Evolutionary conservation across 352 stramenopile genomes (phyloP).

Genomic region (Pythium aquatile): DNA sequence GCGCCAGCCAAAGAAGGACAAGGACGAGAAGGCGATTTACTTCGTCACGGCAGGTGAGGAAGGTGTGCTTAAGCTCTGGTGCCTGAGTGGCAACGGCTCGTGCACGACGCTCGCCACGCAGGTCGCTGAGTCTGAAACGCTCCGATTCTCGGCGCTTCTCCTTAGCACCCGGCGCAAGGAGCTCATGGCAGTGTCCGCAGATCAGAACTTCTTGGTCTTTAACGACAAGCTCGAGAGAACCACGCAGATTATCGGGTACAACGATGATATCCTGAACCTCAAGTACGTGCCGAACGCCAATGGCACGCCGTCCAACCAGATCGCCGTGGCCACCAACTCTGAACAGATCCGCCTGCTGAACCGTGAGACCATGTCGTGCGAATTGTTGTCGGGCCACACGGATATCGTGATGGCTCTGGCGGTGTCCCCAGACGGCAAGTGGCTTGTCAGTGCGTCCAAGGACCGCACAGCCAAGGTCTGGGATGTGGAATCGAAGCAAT

Average conservation of each 20-base stretch:
- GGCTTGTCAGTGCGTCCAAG: constrained; percentile 94
- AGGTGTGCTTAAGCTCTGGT: constrained; percentile 84
- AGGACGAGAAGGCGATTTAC: constrained; percentile 70
- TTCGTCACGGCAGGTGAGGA: constrained; percentile 94
- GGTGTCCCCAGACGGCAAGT: constrained; percentile 84
- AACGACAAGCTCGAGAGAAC: constrained; percentile 63
- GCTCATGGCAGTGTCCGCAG: constrained; percentile 72
- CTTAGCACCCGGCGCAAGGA: constrained; percentile 54
- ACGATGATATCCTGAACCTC: constrained; percentile 98
- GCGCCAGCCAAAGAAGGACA: constrained; percentile 27
- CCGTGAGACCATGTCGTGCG: constrained; percentile 89
- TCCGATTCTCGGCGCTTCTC: constrained; percentile 58
- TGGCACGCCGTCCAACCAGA: constrained; percentile 48
- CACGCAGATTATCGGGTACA: constrained; percentile 90
- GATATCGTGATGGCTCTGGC: constrained; percentile 97
- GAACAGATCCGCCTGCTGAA: constrained; percentile 95
- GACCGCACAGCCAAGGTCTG: constrained; percentile 93
- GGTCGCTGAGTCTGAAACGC: constrained; percentile 39
- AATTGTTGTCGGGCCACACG: constrained; percentile 95
- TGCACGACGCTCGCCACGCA: constrained; percentile 55
- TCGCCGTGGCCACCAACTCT: constrained; percentile 97
- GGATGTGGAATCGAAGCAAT: constrained; percentile 75
- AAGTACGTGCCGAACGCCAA: constrained; percentile 89
- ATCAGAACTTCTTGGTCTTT: constrained; percentile 89
- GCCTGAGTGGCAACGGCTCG: constrained; percentile 25